Percentiles rank a stretch among this genome's conserved stretches.
phyloP scores from a whole-genome alignment of 768 basidiomycete species.

The Tubosaeta sp. region DNA sequence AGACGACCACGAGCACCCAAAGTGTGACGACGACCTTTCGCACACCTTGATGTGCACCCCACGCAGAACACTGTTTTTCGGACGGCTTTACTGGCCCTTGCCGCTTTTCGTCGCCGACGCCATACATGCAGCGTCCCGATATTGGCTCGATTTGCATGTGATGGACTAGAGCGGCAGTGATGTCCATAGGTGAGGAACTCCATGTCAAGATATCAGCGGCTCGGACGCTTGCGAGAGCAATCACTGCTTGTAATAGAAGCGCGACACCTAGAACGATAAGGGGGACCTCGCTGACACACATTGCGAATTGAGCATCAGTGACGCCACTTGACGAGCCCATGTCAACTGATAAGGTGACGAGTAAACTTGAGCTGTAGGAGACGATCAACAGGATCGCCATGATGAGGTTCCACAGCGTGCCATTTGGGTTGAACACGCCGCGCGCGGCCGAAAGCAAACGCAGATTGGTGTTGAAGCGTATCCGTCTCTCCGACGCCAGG shows the following conservation, averaged over 20 bases:
- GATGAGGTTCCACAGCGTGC: conserved; percentile 15
- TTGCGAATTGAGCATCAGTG: neutral
- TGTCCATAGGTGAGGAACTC: conserved; percentile 31
- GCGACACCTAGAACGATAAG: conserved; percentile 25
- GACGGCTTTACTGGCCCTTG: conserved; percentile 14
- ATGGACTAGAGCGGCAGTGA: conserved; percentile 28
- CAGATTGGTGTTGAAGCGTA: conserved; percentile 12
- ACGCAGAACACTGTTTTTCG: conserved; percentile 23
- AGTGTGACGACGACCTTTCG: conserved; percentile 20
- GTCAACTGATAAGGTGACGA: conserved; percentile 18
- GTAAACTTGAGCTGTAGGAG: conserved; percentile 27
- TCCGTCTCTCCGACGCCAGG: conserved; percentile 20
- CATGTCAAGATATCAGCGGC: conserved; percentile 26
- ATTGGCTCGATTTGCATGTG: conserved; percentile 19
- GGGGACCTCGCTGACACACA: conserved; percentile 25
- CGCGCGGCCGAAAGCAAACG: conserved; percentile 19
- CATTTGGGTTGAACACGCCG: conserved; percentile 21
- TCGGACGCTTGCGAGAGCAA: conserved; percentile 22
- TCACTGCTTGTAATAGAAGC: conserved; percentile 20
- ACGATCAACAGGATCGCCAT: conserved; percentile 28
- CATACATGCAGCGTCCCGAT: conserved; percentile 25
- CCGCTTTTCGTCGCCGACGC: conserved; percentile 8
- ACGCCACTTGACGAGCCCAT: conserved; percentile 14
- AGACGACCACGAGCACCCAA: conserved; percentile 21
- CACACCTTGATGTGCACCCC: conserved; percentile 24